A percentile compares a stretch with the other conserved stretches of the same genome.
Conservation (phyloP, 108 stramenopile genomes). For the Cylindrotheca closterium region DNA sequence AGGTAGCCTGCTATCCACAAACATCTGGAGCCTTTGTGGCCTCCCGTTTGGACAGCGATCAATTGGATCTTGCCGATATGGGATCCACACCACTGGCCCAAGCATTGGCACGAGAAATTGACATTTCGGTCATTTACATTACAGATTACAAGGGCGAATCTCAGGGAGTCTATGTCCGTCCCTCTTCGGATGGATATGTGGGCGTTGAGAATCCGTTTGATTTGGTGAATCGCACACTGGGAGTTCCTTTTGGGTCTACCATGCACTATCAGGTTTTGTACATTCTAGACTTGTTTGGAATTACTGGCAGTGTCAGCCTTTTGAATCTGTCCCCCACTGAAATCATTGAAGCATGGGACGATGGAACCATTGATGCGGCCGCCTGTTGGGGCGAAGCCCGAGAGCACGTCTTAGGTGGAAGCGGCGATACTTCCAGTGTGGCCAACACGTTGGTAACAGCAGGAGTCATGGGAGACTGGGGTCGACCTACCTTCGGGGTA, state of each 20-base stretch:
- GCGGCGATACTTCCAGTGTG: not conserved
- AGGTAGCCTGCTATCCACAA: constrained; percentile 12
- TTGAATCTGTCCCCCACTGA: constrained; percentile 7
- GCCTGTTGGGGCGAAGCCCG: constrained; percentile 11
- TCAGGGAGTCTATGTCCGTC: constrained; percentile 18
- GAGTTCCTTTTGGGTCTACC: constrained; percentile 14
- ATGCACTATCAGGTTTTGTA: constrained; percentile 19
- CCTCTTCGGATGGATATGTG: not conserved
- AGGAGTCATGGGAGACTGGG: constrained; percentile 4
- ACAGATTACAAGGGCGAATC: constrained; percentile 8
- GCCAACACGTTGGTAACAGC: constrained; percentile 2
- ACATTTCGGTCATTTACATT: not conserved
- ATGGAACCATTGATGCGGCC: constrained; percentile 1
- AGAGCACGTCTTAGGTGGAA: not conserved
- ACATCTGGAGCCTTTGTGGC: constrained; percentile 4
- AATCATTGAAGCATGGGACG: constrained; percentile 11
- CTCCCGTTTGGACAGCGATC: constrained; percentile 6
- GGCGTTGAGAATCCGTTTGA: constrained; percentile 5
- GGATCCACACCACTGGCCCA: constrained; percentile 1
- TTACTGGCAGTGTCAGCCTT: not conserved
- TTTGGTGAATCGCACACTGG: not conserved
- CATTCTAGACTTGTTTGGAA: constrained; percentile 7
- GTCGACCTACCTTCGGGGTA: constrained; percentile 4
- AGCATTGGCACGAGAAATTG: constrained; percentile 9
- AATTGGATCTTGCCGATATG: constrained; percentile 12